Conservation (phyloP, 768 basidiomycete genomes). For the Hericium alpestre region DNA sequence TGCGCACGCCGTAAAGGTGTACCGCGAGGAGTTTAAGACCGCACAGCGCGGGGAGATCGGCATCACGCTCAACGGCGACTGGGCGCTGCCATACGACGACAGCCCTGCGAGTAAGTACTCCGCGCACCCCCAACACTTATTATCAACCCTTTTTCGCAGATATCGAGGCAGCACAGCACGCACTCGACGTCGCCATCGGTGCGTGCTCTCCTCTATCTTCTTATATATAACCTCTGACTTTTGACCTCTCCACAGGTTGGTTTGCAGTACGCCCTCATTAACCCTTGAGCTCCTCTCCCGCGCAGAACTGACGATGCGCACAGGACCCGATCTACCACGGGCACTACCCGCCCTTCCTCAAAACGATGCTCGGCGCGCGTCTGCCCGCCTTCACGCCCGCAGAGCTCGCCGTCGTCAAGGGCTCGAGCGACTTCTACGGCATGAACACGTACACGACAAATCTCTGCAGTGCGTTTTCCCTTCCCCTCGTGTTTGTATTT, state of each 20-base stretch:
- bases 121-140: neutral
- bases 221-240: conserved; percentile 7
- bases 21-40: conserved; percentile 55
- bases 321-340: conserved; percentile 69
- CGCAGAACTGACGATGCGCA: neutral
- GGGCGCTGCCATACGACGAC: conserved; percentile 65
- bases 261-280: conserved; percentile 30
- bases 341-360: conserved; percentile 56
- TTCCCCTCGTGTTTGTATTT: neutral
- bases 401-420: conserved; percentile 48
- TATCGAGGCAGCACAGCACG: conserved; percentile 58
- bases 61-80: conserved; percentile 73
- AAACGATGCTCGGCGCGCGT: conserved; percentile 46
- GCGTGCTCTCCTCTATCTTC: conserved; percentile 17
- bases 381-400: conserved; percentile 51
- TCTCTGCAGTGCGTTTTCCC: conserved; percentile 26
- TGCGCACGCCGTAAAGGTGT: conserved; percentile 54
- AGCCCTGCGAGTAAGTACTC: conserved; percentile 47
- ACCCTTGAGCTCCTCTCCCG: no score
- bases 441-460: conserved; percentile 73
- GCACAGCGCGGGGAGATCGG: conserved; percentile 58
- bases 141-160: conserved; percentile 28
- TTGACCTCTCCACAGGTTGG: conserved; percentile 45
- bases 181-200: conserved; percentile 66
- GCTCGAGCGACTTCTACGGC: conserved; percentile 64